phyloP scores from a whole-genome alignment of 139 green algal species.

The Zygnema circumcarinatum region DNA sequence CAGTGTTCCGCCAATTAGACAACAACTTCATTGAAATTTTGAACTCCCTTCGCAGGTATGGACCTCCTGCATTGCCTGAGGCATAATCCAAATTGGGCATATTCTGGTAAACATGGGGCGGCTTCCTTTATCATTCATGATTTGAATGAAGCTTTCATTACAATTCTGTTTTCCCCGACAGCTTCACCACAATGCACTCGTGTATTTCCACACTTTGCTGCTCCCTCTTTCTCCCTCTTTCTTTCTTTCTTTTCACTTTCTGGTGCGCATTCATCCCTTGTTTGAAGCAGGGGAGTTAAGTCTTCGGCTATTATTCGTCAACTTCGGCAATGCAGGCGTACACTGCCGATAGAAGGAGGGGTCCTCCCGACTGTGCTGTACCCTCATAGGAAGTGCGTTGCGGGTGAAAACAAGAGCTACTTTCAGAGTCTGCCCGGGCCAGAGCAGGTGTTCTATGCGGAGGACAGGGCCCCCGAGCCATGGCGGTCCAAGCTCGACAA shows the following conservation, averaged over 20 bases:
- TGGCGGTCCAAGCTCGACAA: neutral
- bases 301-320: too few relatives aligned
- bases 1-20: slow-evolving; percentile 69
- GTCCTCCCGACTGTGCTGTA: slow-evolving; percentile 72
- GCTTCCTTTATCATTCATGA: too few relatives aligned
- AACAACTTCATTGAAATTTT: slow-evolving; percentile 60
- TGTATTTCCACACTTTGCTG: too few relatives aligned
- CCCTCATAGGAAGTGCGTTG: slow-evolving; percentile 67
- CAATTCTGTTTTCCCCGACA: too few relatives aligned
- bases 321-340: slow-evolving; percentile 56
- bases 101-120: too few relatives aligned
- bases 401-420: slow-evolving; percentile 63
- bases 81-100: too few relatives aligned
- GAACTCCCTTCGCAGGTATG: neutral
- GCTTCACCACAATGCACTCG: too few relatives aligned
- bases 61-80: neutral
- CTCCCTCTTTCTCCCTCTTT: too few relatives aligned
- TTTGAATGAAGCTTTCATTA: too few relatives aligned
- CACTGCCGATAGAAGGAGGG: slow-evolving; percentile 66
- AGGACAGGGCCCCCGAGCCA: slow-evolving; percentile 52
- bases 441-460: slow-evolving; percentile 42
- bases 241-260: too few relatives aligned
- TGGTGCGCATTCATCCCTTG: too few relatives aligned
- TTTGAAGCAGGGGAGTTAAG: too few relatives aligned
- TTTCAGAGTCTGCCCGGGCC: slow-evolving; percentile 56